Percentiles rank a stretch among this genome's conserved stretches.
These are phyloP conservation scores for Somion occarium DNA, from an alignment of 1,284 basidiomycete species.

Conservation along the genomic window DNA sequence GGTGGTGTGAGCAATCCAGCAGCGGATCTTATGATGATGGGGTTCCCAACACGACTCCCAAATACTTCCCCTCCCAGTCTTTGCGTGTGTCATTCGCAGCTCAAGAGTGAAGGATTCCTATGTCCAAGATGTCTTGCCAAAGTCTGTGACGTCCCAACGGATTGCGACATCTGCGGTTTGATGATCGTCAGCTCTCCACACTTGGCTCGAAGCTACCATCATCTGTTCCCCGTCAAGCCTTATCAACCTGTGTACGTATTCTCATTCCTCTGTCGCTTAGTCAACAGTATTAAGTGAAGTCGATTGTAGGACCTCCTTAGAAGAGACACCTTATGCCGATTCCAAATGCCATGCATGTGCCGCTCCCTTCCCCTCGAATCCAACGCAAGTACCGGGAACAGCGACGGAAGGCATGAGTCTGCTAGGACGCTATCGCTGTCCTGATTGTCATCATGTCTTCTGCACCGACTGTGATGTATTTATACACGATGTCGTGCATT, in stretches of 20 bases:
- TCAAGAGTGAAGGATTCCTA: conserved; percentile 88
- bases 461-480: conserved; percentile 65
- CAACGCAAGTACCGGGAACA: conserved; percentile 10
- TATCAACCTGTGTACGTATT: conserved; percentile 78
- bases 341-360: conserved; percentile 70
- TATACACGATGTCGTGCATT: conserved; percentile 57
- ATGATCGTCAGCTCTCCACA: conserved; percentile 99
- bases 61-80: conserved; percentile 77
- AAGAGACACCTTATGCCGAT: conserved; percentile 29
- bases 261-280: conserved; percentile 4
- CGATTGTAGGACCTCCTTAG: conserved; percentile 36
- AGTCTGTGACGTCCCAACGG: conserved; percentile 97
- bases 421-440: conserved; percentile 75
- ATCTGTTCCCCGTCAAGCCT: conserved; percentile 85
- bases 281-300: not conserved
- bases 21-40: conserved; percentile 98
- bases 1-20: conserved; percentile 51
- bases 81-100: conserved; percentile 90
- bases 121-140: conserved; percentile 92
- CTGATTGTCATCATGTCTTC: conserved; percentile 47
- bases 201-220: conserved; percentile 92
- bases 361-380: conserved; percentile 43
- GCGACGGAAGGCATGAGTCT: conserved; percentile 67
- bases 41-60: conserved; percentile 91
- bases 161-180: conserved; percentile 94